Conservation (phyloP, 1,284 basidiomycete species). For the Tremellales sp. region DNA sequence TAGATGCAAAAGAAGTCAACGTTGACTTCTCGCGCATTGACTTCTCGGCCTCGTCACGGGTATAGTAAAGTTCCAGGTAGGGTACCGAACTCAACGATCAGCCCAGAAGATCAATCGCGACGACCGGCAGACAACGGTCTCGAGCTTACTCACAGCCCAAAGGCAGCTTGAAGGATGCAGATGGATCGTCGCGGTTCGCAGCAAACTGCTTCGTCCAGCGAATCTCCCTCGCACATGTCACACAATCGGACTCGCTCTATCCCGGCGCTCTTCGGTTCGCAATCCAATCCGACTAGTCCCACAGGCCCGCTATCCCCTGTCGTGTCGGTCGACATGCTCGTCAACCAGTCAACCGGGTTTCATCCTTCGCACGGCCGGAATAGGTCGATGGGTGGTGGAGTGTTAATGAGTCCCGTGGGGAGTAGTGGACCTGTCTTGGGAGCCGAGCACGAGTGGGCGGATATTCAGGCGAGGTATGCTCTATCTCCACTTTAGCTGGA, state of each 20-base stretch:
- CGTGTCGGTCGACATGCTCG: neutral
- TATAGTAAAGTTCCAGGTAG: no score
- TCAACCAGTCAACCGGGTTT: neutral
- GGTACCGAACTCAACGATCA: no score
- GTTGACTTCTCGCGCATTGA: neutral
- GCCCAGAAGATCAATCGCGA: no score
- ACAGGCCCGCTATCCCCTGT: neutral
- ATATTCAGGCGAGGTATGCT: slow-evolving; percentile 50
- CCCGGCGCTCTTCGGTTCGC: neutral
- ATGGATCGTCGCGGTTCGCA: slow-evolving; percentile 15
- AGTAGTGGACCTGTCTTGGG: slow-evolving; percentile 45
- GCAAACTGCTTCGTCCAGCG: slow-evolving; percentile 5
- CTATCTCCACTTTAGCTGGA: neutral
- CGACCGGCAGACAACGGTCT: no score
- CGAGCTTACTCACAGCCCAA: no score
- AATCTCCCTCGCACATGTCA: neutral
- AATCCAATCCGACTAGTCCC: slow-evolving; percentile 2
- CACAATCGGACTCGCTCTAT: slow-evolving; percentile 4
- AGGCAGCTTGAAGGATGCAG: slow-evolving; percentile 2
- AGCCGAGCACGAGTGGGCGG: slow-evolving; percentile 66
- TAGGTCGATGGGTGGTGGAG: neutral
- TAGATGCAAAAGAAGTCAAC: neutral
- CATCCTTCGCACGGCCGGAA: neutral
- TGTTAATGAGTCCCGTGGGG: slow-evolving; percentile 3
- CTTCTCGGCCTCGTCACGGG: no score